Base-by-base conservation (phyloP, 768 basidiomycete species). In the Trametes villosa region DNA sequence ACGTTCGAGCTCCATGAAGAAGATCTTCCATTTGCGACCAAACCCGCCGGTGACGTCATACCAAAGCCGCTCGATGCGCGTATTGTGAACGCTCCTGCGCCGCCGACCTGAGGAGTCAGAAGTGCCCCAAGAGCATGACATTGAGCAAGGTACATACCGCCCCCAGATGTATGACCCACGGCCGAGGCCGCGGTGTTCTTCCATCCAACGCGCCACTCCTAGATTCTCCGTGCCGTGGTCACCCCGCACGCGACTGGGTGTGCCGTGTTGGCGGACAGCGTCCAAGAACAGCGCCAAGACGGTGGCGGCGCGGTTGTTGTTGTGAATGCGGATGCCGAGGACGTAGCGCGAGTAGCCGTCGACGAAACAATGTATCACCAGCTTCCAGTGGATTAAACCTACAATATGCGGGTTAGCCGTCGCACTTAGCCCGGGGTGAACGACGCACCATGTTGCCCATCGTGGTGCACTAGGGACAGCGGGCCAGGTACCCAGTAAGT, bases 191-290 rank as follows among this genome's bases (percentile, higher is more conserved):
- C 68, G 60, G 1, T 46, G 27, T 38, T 73, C 40, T 18, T 78
- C 72, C 78, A 79, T 79, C 29, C 63, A 73, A 0, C 71, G 46
- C 2, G 77, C 69, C 11, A 75, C 70, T 9, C 65, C 53, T 9
- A 63, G 64, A 62, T 79, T 80, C 59, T 79, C 76, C 0, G 71
- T 68, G 1, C 79, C 78, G 68, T 77, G 75, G 58, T 81, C 77
- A 4, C 76, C 78, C 9, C 75, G 56, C 11, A 70, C 51, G 3
- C 64, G 51, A 4, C 60, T 63, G 3, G 76, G 76, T 5, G 72
- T 46, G 4, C 78, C 77, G 64, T 74, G 72, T 1, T 24, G 34
- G 3, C 45, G 24, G 18, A 66, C 55, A 6, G 67, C 60, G 5
- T 65, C 57, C 0, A 65, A 34, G 62, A 82, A 81, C 2, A 81